Evolutionary conservation across 176 grass and related monocot species (phyloP).

Genomic region (Zizania latifolia): DNA sequence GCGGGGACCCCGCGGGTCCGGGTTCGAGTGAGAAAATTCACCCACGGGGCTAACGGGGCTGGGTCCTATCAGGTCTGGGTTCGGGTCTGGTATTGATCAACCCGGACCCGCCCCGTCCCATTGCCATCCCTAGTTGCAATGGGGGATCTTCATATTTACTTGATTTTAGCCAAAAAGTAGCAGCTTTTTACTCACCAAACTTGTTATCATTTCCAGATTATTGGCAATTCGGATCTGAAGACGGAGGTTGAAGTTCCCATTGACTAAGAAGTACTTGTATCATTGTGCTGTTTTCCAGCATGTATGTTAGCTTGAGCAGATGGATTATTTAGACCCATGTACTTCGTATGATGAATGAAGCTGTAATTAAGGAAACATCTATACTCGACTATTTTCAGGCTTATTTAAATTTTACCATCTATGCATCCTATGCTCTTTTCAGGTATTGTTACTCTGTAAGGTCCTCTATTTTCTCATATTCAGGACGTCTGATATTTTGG

Average conservation of each 20-base stretch:
- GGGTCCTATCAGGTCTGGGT: no score
- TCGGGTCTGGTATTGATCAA: neutral
- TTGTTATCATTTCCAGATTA: slow-evolving; percentile 46
- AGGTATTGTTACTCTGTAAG: neutral
- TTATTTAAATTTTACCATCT: neutral
- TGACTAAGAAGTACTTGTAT: slow-evolving; percentile 54
- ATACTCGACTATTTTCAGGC: slow-evolving; percentile 13
- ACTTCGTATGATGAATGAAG: slow-evolving; percentile 11
- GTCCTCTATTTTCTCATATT: neutral
- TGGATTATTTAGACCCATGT: slow-evolving; percentile 29
- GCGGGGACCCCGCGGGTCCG: no score
- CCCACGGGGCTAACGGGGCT: no score
- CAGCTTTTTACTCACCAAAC: neutral
- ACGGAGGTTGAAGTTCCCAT: slow-evolving; percentile 94
- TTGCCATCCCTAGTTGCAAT: no score
- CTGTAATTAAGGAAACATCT: slow-evolving; percentile 32
- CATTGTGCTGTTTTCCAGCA: neutral
- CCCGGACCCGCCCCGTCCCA: no score
- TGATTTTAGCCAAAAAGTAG: neutral
- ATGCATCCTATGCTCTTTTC: neutral
- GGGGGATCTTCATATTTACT: neutral
- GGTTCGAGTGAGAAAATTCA: no score
- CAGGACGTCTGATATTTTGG: no score
- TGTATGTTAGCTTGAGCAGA: slow-evolving; percentile 13
- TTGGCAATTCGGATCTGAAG: slow-evolving; percentile 70